Conservation (phyloP, 2,329 filamentous ascomycete species). For the Sporothrix globosa region DNA sequence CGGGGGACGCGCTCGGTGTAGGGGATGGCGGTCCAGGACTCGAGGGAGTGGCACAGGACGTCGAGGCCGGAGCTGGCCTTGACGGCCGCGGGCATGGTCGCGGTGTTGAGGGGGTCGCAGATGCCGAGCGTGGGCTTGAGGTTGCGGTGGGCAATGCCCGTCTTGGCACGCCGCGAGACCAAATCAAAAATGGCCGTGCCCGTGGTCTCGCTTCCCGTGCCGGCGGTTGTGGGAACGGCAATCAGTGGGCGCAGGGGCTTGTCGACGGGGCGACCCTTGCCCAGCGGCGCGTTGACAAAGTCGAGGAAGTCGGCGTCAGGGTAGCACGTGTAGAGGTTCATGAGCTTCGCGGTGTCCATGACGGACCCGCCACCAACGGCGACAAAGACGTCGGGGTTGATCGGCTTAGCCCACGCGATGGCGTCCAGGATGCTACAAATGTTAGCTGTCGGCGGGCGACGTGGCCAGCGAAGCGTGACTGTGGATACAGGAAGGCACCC, state of each 20-base stretch:
- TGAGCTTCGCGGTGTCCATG: conserved; percentile 97
- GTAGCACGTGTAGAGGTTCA: conserved; percentile 93
- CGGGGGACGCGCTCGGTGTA: conserved; percentile 83
- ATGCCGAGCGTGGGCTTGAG: conserved; percentile 95
- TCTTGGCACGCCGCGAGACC: conserved; percentile 87
- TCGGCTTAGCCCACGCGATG: conserved; percentile 81
- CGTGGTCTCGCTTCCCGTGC: conserved; percentile 90
- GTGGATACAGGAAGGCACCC: conserved; percentile 43
- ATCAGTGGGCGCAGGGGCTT: conserved; percentile 74
- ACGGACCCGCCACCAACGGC: conserved; percentile 92
- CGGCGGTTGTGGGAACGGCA: conserved; percentile 82
- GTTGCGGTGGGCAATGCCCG: conserved; percentile 91
- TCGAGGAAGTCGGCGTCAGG: conserved; percentile 93
- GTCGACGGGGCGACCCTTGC: conserved; percentile 77
- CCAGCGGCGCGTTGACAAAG: conserved; percentile 94
- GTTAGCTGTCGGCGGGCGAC: neutral
- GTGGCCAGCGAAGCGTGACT: too few relatives aligned
- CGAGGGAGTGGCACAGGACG: conserved; percentile 91
- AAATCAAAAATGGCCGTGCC: conserved; percentile 98
- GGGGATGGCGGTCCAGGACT: conserved; percentile 97
- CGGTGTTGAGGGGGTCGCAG: conserved; percentile 82
- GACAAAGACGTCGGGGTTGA: conserved; percentile 83
- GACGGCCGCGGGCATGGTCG: conserved; percentile 93
- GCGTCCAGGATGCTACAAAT: conserved; percentile 75
- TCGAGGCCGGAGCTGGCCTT: conserved; percentile 91